phyloP scores from a whole-genome alignment of 2,329 filamentous ascomycete species.

The Pseudocercospora macadamiae region DNA sequence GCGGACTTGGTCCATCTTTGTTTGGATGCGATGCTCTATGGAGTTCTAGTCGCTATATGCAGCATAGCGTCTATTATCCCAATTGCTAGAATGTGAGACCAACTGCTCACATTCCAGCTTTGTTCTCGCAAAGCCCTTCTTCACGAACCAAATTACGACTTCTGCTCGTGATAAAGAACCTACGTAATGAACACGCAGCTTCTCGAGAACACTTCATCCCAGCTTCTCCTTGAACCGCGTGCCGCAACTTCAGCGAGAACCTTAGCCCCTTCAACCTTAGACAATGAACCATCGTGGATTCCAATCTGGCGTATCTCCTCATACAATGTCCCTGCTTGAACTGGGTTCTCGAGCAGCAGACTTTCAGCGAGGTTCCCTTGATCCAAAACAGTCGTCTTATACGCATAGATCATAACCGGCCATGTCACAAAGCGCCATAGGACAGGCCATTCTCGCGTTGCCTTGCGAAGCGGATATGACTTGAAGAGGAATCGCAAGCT shows the following conservation, averaged over 20 bases:
- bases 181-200: neutral
- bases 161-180: neutral
- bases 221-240: neutral
- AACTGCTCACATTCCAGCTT: neutral
- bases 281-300: neutral
- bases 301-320: neutral
- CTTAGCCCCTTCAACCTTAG: neutral
- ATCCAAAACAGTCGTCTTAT: neutral
- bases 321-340: neutral
- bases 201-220: neutral
- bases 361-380: neutral
- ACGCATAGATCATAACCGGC: neutral
- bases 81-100: no score
- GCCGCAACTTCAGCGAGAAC: neutral
- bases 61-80: no score
- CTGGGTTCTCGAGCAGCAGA: neutral
- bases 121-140: no score
- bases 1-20: neutral
- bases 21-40: neutral
- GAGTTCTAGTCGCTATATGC: no score
- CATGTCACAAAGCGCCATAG: neutral
- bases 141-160: neutral
- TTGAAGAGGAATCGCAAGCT: neutral
- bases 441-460: neutral
- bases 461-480: neutral